A percentile compares a stretch with the other conserved stretches of the same genome.
Evolutionary conservation across 2,329 filamentous ascomycete species (phyloP).

Genomic region (Magnaporthiopsis poae): DNA sequence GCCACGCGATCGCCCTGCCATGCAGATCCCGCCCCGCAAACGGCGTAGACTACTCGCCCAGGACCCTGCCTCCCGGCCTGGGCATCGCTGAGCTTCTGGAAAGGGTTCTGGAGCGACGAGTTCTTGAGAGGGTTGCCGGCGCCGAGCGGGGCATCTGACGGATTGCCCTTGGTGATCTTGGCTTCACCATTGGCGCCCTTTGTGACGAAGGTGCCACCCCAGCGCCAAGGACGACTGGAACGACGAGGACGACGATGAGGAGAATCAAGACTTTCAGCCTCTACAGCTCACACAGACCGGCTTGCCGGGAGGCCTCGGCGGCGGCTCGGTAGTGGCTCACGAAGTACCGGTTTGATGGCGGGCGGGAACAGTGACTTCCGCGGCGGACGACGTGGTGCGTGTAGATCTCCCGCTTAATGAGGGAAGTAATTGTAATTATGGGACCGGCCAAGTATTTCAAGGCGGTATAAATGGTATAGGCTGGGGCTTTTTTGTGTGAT

Average conservation of each 20-base stretch:
- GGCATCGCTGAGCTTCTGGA: conserved; percentile 6
- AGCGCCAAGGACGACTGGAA: conserved; percentile 16
- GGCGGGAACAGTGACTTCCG: too few species aligned
- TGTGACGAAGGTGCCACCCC: not conserved
- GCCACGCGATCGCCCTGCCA: conserved; percentile 50
- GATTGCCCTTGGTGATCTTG: not conserved
- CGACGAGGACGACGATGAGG: conserved; percentile 19
- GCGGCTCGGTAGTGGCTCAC: too few species aligned
- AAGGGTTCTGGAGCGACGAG: conserved; percentile 7
- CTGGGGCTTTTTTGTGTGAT: too few species aligned
- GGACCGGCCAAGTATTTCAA: too few species aligned
- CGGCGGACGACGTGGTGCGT: too few species aligned
- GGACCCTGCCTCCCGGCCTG: conserved; percentile 20
- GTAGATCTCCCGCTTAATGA: too few species aligned
- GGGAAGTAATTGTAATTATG: too few species aligned
- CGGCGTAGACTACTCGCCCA: conserved; percentile 42
- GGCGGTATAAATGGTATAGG: too few species aligned
- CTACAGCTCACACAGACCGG: conserved; percentile 15
- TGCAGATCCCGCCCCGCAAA: conserved; percentile 67
- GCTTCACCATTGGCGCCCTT: not conserved
- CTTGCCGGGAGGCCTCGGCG: too few species aligned
- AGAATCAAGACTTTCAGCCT: conserved; percentile 12
- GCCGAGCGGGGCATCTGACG: not conserved
- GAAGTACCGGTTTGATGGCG: too few species aligned
- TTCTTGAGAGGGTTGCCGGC: not conserved